A percentile compares a stretch with the other conserved stretches of the same genome.
Conservation (phyloP, 306 rosid genomes). For the Fagus sylvatica region DNA sequence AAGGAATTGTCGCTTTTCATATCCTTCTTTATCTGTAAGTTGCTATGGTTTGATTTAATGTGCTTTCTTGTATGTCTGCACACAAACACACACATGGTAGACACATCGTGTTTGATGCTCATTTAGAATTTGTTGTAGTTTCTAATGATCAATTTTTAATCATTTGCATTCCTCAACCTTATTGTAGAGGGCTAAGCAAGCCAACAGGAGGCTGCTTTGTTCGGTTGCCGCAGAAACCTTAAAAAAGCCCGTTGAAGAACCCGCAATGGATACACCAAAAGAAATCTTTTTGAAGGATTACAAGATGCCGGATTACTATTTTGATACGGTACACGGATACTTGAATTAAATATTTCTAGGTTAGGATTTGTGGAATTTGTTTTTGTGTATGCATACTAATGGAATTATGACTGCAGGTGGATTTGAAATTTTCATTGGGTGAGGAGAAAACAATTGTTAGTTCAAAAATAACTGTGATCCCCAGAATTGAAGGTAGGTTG, state of each 20-base stretch:
- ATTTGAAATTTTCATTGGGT: slow-evolving; percentile 75
- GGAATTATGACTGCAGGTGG: slow-evolving; percentile 56
- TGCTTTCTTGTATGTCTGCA: slow-evolving; percentile 16
- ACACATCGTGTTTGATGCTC: neutral
- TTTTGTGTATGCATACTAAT: slow-evolving; percentile 19
- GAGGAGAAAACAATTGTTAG: slow-evolving; percentile 81
- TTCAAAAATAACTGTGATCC: slow-evolving; percentile 77
- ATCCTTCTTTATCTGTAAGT: slow-evolving; percentile 57
- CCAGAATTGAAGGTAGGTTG: slow-evolving; percentile 67
- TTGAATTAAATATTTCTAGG: slow-evolving; percentile 19
- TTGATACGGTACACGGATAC: slow-evolving; percentile 60
- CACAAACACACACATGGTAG: neutral
- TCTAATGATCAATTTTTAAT: slow-evolving; percentile 14
- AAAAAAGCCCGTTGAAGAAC: slow-evolving; percentile 63
- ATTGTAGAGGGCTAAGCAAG: slow-evolving; percentile 57
- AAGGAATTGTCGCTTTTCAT: slow-evolving; percentile 36
- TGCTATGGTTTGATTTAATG: slow-evolving; percentile 16
- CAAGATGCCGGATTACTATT: slow-evolving; percentile 87
- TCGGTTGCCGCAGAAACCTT: slow-evolving; percentile 70
- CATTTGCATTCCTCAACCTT: slow-evolving; percentile 27
- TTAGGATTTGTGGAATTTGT: neutral
- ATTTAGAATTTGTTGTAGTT: neutral
- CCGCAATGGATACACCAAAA: slow-evolving; percentile 72
- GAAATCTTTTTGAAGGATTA: slow-evolving; percentile 93
- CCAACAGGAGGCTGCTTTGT: slow-evolving; percentile 63